Percentiles rank a stretch among this genome's conserved stretches.
Conservation (phyloP, 768 basidiomycete species). For the Amanita subjunquillea region DNA sequence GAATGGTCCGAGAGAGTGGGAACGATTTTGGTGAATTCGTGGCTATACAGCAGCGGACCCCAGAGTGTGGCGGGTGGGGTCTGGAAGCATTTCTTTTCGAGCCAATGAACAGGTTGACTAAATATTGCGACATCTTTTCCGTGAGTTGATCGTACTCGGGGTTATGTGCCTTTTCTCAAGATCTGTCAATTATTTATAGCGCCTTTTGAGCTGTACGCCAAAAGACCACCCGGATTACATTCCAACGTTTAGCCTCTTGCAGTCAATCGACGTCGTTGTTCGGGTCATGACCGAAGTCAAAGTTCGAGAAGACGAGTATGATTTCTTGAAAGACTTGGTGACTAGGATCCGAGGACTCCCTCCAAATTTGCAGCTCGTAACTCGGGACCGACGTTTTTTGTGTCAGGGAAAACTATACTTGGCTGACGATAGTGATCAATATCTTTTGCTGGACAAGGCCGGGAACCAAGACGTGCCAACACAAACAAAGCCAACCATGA, state of each 20-base stretch:
- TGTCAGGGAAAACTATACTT: constrained; percentile 51
- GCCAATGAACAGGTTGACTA: constrained; percentile 62
- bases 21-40: constrained; percentile 85
- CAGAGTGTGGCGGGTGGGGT: constrained; percentile 50
- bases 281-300: constrained; percentile 81
- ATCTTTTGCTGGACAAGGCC: constrained; percentile 18
- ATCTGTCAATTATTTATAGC: constrained; percentile 31
- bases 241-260: constrained; percentile 51
- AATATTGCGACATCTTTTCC: constrained; percentile 64
- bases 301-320: constrained; percentile 77
- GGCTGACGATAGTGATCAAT: neutral
- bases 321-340: constrained; percentile 53
- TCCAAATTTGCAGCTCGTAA: constrained; percentile 42
- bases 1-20: constrained; percentile 33
- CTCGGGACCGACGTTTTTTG: constrained; percentile 66
- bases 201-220: constrained; percentile 59
- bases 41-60: constrained; percentile 45
- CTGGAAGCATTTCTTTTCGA: constrained; percentile 63
- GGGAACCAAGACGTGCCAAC: neutral
- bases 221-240: constrained; percentile 62
- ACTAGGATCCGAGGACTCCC: constrained; percentile 52
- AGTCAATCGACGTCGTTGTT: constrained; percentile 62
- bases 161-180: neutral
- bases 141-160: constrained; percentile 30
- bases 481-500: neutral